Percentiles rank a stretch among this genome's conserved stretches.
These are phyloP conservation scores for Waltiozyma sp. DNA, from an alignment of 1,139 yeast genomes.

Conservation along the genomic window DNA sequence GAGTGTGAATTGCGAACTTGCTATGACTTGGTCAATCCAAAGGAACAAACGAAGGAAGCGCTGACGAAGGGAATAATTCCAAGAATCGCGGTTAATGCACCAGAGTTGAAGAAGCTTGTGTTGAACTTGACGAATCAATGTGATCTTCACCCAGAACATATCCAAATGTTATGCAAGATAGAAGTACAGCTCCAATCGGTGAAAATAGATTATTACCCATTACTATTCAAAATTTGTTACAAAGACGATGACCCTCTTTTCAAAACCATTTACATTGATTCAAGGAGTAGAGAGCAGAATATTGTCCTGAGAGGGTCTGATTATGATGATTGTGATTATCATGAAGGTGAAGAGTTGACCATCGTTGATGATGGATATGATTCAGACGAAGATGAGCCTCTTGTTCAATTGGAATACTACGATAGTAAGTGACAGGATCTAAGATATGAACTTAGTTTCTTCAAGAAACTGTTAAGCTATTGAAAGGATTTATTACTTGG, in stretches of 20 bases:
- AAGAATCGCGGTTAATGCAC: neutral
- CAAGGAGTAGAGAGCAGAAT: neutral
- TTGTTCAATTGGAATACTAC: neutral
- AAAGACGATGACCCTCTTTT: neutral
- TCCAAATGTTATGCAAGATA: neutral
- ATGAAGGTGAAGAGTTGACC: neutral
- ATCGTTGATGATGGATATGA: neutral
- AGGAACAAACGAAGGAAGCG: neutral
- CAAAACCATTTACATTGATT: neutral
- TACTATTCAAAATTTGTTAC: neutral
- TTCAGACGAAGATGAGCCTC: neutral
- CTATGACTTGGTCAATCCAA: neutral
- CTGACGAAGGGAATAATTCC: neutral
- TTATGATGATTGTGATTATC: neutral
- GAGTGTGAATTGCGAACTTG: neutral
- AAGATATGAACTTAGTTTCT: too few species aligned
- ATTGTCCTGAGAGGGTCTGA: neutral
- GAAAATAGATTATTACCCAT: neutral
- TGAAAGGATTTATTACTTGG: too few species aligned
- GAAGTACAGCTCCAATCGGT: neutral
- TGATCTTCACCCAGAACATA: neutral
- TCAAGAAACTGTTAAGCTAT: too few species aligned
- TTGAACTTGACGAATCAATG: neutral
- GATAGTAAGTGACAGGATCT: too few species aligned
- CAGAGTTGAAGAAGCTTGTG: neutral